Percentiles rank a stretch among this genome's conserved stretches.
Conservation (phyloP, 495 filamentous ascomycete species). For the Aspergillus panamensis region DNA sequence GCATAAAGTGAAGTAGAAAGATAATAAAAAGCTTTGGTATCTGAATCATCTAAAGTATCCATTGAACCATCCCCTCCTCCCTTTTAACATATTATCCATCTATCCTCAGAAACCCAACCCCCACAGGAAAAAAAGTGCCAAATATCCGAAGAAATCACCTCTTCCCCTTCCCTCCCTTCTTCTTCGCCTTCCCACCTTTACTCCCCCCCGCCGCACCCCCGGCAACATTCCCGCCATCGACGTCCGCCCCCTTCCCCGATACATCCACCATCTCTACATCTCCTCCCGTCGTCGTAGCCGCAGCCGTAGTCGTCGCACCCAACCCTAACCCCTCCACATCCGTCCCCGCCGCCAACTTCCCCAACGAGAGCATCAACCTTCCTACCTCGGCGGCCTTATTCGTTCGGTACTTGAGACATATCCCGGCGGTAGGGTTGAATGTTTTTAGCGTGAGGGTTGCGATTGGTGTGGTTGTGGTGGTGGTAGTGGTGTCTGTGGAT, state of each 20-base stretch:
- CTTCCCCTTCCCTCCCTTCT: constrained; percentile 34
- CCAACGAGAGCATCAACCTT: constrained; percentile 70
- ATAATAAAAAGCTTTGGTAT: no score
- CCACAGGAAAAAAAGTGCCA: no score
- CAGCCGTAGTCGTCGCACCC: constrained; percentile 12
- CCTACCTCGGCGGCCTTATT: constrained; percentile 88
- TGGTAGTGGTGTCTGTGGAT: constrained; percentile 23
- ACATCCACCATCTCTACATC: constrained; percentile 43
- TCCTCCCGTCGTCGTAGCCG: constrained; percentile 12
- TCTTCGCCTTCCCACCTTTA: constrained; percentile 28
- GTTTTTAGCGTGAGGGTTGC: constrained; percentile 82
- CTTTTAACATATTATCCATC: no score
- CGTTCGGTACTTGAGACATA: constrained; percentile 84
- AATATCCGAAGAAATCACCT: constrained; percentile 20
- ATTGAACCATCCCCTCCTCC: no score
- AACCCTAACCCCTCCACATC: constrained; percentile 60
- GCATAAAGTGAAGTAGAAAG: no score
- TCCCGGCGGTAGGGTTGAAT: constrained; percentile 77
- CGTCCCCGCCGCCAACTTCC: constrained; percentile 55
- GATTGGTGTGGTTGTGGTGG: constrained; percentile 36
- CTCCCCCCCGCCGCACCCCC: constrained; percentile 16
- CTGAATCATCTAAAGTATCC: no score
- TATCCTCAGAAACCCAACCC: no score
- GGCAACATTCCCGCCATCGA: constrained; percentile 16
- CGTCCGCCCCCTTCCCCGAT: constrained; percentile 15